Evolutionary conservation across 2,329 filamentous ascomycete species (phyloP).

Genomic region (Aspergillus fructus): DNA sequence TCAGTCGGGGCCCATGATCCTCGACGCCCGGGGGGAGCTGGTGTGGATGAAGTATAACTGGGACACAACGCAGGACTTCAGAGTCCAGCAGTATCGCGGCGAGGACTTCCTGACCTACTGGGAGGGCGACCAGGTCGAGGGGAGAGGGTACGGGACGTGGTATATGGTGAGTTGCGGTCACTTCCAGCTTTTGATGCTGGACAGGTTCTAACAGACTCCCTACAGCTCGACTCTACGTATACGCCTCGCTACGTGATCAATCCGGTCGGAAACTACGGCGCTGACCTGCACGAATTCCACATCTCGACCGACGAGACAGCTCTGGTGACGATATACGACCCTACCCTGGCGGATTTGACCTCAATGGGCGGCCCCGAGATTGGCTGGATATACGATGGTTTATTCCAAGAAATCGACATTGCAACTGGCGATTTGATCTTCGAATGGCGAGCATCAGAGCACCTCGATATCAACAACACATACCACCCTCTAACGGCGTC

Average conservation of each 20-base stretch:
- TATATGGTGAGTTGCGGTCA: constrained; percentile 21
- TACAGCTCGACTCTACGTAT: constrained; percentile 27
- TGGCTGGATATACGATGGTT: constrained; percentile 33
- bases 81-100: constrained; percentile 25
- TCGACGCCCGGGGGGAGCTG: constrained; percentile 27
- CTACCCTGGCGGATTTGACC: constrained; percentile 28
- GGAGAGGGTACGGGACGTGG: constrained; percentile 24
- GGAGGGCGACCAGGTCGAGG: constrained; percentile 22
- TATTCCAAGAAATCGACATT: constrained; percentile 38
- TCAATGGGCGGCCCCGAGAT: constrained; percentile 25
- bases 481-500: constrained; percentile 13
- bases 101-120: constrained; percentile 28
- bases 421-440: constrained; percentile 35
- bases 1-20: constrained; percentile 27
- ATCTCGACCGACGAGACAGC: constrained; percentile 32
- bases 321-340: constrained; percentile 31
- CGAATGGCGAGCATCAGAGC: constrained; percentile 37
- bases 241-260: constrained; percentile 20
- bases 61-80: constrained; percentile 27
- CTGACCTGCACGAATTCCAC: constrained; percentile 37
- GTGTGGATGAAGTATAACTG: constrained; percentile 28
- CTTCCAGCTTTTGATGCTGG: too few species aligned
- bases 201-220: neutral
- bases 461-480: constrained; percentile 26
- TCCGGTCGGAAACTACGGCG: constrained; percentile 21